A percentile compares a stretch with the other conserved stretches of the same genome.
These are phyloP conservation scores for Magnolia officinalis DNA, from an alignment of 164 flowering plant species.

Conservation along the genomic window DNA sequence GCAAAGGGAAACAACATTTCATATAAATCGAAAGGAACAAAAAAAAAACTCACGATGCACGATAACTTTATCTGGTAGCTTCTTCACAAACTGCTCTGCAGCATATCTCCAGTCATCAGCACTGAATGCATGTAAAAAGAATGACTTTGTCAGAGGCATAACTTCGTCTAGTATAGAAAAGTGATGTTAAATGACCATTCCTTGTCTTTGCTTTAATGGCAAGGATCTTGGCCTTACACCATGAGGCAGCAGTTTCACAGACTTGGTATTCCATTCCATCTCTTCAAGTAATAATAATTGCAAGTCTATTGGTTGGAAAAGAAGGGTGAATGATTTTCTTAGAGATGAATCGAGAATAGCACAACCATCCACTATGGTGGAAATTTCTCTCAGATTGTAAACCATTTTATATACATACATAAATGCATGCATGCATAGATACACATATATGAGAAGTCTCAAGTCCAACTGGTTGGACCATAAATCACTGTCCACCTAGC, in stretches of 20 bases:
- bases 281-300: no score
- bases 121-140: slow-evolving; percentile 33
- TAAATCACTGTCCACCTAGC: no score
- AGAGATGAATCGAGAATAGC: no score
- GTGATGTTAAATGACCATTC: not conserved
- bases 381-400: no score
- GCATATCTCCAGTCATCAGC: slow-evolving; percentile 91
- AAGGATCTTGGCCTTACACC: not conserved
- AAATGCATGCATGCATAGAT: no score
- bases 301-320: not conserved
- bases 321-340: no score
- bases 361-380: no score
- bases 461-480: no score
- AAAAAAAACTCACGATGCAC: slow-evolving; percentile 69
- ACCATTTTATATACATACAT: no score
- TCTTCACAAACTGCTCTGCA: slow-evolving; percentile 83
- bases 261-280: no score
- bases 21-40: not conserved
- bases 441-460: no score
- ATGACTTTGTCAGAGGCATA: slow-evolving; percentile 1
- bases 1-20: not conserved
- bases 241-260: not conserved
- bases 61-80: slow-evolving; percentile 74
- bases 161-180: not conserved
- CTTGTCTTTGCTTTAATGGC: not conserved